Conservation (phyloP, 1,139 yeast genomes). For the Taphrina pruni region DNA sequence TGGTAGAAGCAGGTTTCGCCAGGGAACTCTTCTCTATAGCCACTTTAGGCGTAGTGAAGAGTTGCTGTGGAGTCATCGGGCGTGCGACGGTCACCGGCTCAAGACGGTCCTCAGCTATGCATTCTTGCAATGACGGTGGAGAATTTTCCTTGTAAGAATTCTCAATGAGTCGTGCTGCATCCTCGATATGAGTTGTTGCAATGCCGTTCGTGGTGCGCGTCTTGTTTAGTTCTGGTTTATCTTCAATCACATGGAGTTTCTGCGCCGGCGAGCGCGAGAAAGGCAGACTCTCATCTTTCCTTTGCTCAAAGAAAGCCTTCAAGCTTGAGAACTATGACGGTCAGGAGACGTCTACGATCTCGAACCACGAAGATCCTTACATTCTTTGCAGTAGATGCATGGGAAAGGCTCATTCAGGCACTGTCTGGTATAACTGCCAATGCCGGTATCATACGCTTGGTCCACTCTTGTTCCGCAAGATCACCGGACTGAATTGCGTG, state of each 20-base stretch:
- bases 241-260: neutral
- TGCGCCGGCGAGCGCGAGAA: neutral
- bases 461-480: too few species aligned
- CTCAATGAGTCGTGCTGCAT: neutral
- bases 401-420: neutral
- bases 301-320: constrained; percentile 24
- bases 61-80: too few species aligned
- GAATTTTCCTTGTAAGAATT: neutral
- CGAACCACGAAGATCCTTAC: neutral
- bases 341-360: neutral
- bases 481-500: too few species aligned
- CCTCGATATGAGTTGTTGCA: neutral
- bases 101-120: too few species aligned
- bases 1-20: too few species aligned
- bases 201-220: neutral
- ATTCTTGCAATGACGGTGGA: too few species aligned
- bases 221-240: neutral
- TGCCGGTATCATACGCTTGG: too few species aligned
- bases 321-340: neutral
- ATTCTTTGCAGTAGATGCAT: constrained; percentile 2
- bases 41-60: too few species aligned
- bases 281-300: constrained; percentile 3
- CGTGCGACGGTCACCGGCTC: too few species aligned
- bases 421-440: too few species aligned
- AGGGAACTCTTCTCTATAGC: too few species aligned